A percentile compares a stretch with the other conserved stretches of the same genome.
Evolutionary conservation across 306 rosid genomes (phyloP).

Genomic region (Senna siamea): DNA sequence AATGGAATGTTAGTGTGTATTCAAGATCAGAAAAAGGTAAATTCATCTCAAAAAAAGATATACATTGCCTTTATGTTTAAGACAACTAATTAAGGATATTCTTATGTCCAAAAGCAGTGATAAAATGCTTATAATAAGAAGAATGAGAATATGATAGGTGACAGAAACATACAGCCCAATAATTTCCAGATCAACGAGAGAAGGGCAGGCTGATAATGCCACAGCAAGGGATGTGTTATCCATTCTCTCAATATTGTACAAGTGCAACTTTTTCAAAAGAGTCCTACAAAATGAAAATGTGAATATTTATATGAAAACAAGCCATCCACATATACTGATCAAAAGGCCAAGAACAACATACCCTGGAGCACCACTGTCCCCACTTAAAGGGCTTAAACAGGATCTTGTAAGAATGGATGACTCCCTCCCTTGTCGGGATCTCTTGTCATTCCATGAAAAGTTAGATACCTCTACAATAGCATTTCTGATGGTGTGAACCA

Average conservation of each 20-base stretch:
- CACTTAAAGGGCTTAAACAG: slow-evolving; percentile 76
- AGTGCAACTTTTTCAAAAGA: slow-evolving; percentile 72
- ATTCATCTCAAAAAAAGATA: not conserved
- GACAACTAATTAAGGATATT: not conserved
- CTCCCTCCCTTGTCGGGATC: slow-evolving; percentile 90
- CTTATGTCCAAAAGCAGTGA: slow-evolving; percentile 4
- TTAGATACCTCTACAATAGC: slow-evolving; percentile 68
- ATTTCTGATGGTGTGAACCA: slow-evolving; percentile 63
- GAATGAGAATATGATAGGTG: slow-evolving; percentile 27
- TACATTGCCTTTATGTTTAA: not conserved
- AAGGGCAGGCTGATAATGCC: slow-evolving; percentile 73
- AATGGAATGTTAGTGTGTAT: not conserved
- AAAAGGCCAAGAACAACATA: slow-evolving; percentile 42
- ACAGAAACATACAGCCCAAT: slow-evolving; percentile 79
- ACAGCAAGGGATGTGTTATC: slow-evolving; percentile 69
- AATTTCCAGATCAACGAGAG: slow-evolving; percentile 85
- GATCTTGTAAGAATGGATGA: slow-evolving; percentile 76
- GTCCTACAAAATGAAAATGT: slow-evolving; percentile 51
- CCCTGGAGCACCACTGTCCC: slow-evolving; percentile 72
- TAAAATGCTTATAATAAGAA: slow-evolving; percentile 19
- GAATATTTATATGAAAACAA: slow-evolving; percentile 22
- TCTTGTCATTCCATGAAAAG: slow-evolving; percentile 88
- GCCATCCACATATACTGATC: slow-evolving; percentile 19
- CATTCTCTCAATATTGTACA: slow-evolving; percentile 87
- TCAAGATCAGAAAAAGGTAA: slow-evolving; percentile 3